A percentile compares a stretch with the other conserved stretches of the same genome.
Conservation (phyloP, 495 filamentous ascomycete genomes). For the Aspergillus kassunensis region DNA sequence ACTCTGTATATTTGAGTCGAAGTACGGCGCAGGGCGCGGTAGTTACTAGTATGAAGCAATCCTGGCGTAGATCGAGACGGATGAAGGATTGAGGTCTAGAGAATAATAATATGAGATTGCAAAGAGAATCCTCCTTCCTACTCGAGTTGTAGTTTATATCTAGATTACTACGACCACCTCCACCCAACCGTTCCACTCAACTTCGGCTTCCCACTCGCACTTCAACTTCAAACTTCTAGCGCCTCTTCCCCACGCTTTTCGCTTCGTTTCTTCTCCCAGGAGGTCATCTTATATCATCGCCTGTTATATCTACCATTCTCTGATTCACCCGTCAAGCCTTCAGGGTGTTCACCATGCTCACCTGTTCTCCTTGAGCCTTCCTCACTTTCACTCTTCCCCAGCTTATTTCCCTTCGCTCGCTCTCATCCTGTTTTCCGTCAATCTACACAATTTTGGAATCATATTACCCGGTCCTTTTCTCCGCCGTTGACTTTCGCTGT, state of each 20-base stretch:
- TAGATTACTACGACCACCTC: too few relatives aligned
- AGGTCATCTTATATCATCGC: neutral
- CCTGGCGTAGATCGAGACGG: too few relatives aligned
- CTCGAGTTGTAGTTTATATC: too few relatives aligned
- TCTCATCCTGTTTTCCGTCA: neutral
- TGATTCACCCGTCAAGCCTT: neutral
- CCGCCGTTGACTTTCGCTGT: neutral
- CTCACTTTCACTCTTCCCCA: neutral
- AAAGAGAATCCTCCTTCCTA: too few relatives aligned
- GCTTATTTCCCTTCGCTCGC: neutral
- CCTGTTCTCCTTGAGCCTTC: slow-evolving; percentile 2
- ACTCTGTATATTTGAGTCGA: too few relatives aligned
- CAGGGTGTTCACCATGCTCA: slow-evolving; percentile 2
- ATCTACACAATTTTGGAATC: neutral
- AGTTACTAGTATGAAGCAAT: too few relatives aligned
- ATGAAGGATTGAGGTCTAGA: too few relatives aligned
- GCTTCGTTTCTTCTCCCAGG: slow-evolving; percentile 1
- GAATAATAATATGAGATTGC: too few relatives aligned
- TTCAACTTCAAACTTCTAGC: too few relatives aligned
- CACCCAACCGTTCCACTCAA: too few relatives aligned
- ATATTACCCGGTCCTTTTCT: neutral
- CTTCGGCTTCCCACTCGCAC: too few relatives aligned
- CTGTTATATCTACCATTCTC: neutral
- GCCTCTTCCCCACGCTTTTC: slow-evolving; percentile 1
- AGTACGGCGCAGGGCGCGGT: too few relatives aligned